Percentiles rank a stretch among this genome's conserved stretches.
phyloP scores from a whole-genome alignment of 257 asterid genomes.

The Salvia splendens region DNA sequence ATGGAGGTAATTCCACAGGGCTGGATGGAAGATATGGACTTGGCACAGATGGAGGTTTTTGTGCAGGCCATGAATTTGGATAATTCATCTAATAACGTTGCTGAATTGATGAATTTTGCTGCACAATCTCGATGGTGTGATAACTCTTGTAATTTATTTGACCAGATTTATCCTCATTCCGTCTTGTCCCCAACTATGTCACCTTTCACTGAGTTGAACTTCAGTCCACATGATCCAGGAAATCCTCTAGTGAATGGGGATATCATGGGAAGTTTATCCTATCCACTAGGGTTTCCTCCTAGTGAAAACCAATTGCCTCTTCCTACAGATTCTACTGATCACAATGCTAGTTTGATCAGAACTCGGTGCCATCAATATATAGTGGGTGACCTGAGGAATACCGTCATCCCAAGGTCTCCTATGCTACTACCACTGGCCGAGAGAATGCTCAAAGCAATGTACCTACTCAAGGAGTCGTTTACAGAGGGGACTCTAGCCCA shows the following conservation, averaged over 20 bases:
- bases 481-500: slow-evolving; percentile 71
- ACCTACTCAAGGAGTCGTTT: slow-evolving; percentile 54
- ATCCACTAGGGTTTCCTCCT: slow-evolving; percentile 29
- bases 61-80: slow-evolving; percentile 27
- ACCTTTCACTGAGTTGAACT: slow-evolving; percentile 41
- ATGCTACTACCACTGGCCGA: slow-evolving; percentile 45
- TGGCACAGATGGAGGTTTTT: slow-evolving; percentile 34
- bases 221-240: slow-evolving; percentile 32
- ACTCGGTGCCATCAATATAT: slow-evolving; percentile 27
- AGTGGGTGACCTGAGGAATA: slow-evolving; percentile 27
- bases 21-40: slow-evolving; percentile 39
- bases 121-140: slow-evolving; percentile 53
- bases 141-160: slow-evolving; percentile 42
- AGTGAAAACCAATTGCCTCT: slow-evolving; percentile 26
- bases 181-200: slow-evolving; percentile 47
- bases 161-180: slow-evolving; percentile 43
- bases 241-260: slow-evolving; percentile 28
- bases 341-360: slow-evolving; percentile 25
- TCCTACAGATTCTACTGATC: slow-evolving; percentile 28
- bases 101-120: slow-evolving; percentile 54
- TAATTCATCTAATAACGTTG: slow-evolving; percentile 33
- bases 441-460: slow-evolving; percentile 65
- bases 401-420: slow-evolving; percentile 49
- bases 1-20: slow-evolving; percentile 44
- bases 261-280: slow-evolving; percentile 23